Percentiles rank a stretch among this genome's conserved stretches.
Conservation (phyloP, 1,139 yeast species). For the Zygotorulaspora mrakii region DNA sequence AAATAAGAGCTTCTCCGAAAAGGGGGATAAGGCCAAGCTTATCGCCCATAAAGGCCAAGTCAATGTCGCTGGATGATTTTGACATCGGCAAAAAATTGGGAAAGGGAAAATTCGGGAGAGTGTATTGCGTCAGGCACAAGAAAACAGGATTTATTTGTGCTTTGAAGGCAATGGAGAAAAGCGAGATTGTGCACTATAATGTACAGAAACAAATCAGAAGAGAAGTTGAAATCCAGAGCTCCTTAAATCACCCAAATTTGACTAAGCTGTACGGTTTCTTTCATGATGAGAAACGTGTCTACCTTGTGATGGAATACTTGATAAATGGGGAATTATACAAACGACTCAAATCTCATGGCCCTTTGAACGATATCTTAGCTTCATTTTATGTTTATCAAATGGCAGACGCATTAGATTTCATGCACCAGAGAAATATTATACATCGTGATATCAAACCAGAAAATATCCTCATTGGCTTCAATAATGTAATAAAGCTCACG, state of each 20-base stretch:
- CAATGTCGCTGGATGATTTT: constrained; percentile 49
- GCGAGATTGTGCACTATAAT: constrained; percentile 67
- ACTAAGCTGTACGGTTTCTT: constrained; percentile 83
- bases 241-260: constrained; percentile 70
- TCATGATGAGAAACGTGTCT: constrained; percentile 73
- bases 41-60: constrained; percentile 11
- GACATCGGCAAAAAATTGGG: constrained; percentile 88
- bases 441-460: constrained; percentile 95
- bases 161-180: constrained; percentile 82
- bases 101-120: constrained; percentile 90
- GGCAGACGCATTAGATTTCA: constrained; percentile 69
- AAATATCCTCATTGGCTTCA: constrained; percentile 70
- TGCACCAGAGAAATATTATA: constrained; percentile 74
- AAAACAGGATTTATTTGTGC: constrained; percentile 80
- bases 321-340: constrained; percentile 85
- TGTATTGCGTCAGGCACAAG: constrained; percentile 81
- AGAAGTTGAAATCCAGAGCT: constrained; percentile 87
- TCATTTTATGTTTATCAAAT: constrained; percentile 80
- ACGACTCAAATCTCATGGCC: constrained; percentile 55
- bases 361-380: constrained; percentile 69
- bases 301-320: constrained; percentile 79
- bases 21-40: constrained; percentile 7
- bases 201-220: constrained; percentile 86
- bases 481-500: constrained; percentile 73
- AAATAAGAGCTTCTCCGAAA: not conserved